Percentiles rank a stretch among this genome's conserved stretches.
These are phyloP conservation scores for Hysterangium stoloniferum DNA, from an alignment of 768 basidiomycete species.

Conservation along the genomic window DNA sequence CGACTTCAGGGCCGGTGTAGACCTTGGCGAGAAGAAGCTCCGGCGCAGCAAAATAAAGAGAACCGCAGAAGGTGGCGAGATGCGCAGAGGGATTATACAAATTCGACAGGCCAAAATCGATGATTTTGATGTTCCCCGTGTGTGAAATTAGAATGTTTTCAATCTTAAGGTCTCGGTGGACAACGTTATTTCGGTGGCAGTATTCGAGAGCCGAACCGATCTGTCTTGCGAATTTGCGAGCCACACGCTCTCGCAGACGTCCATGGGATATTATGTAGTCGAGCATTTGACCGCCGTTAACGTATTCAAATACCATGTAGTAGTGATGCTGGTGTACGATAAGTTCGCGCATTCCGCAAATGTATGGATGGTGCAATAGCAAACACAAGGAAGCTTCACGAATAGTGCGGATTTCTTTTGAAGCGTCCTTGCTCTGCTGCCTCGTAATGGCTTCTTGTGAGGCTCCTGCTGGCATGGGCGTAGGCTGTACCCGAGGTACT, in stretches of 20 bases:
- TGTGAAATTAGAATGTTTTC: slow-evolving; percentile 99
- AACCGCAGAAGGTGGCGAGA: slow-evolving; percentile 94
- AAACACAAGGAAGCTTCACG: slow-evolving; percentile 93
- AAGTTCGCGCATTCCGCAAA: slow-evolving; percentile 99
- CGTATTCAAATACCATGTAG: slow-evolving; percentile 99
- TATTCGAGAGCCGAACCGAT: slow-evolving; percentile 96
- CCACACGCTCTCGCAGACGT: slow-evolving; percentile 87
- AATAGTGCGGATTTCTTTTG: slow-evolving; percentile 93
- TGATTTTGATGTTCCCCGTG: slow-evolving; percentile 98
- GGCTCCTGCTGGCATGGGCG: slow-evolving; percentile 42
- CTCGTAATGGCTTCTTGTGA: slow-evolving; percentile 58
- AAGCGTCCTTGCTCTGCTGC: slow-evolving; percentile 81
- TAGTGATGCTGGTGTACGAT: slow-evolving; percentile 96
- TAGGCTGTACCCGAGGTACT: slow-evolving; percentile 76
- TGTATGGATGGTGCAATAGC: slow-evolving; percentile 96
- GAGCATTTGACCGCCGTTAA: slow-evolving; percentile 98
- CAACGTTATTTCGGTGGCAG: slow-evolving; percentile 95
- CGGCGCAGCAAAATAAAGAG: slow-evolving; percentile 96
- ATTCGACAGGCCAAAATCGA: slow-evolving; percentile 98
- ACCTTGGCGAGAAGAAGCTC: slow-evolving; percentile 95
- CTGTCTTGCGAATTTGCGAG: slow-evolving; percentile 95
- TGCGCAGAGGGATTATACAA: slow-evolving; percentile 77
- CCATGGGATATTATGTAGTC: slow-evolving; percentile 99
- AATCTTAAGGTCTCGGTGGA: slow-evolving; percentile 98
- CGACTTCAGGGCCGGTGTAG: slow-evolving; percentile 96